Base-by-base conservation (phyloP, 192 early-diverging fungal species). In the Funneliformis geosporum region DNA sequence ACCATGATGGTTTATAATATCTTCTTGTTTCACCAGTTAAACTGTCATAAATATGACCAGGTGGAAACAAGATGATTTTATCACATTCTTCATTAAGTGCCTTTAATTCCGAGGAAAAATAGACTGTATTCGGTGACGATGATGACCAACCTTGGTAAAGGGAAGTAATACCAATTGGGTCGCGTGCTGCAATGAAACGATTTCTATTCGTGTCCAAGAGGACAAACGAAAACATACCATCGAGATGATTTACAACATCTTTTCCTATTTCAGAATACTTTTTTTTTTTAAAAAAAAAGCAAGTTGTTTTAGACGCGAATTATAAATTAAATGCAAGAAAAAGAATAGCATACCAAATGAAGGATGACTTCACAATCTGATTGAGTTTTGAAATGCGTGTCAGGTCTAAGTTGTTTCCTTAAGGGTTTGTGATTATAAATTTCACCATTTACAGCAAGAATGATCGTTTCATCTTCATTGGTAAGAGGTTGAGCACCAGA, bases 301-400 rank as follows among this genome's bases (percentile, higher is more conserved):
- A 5, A 28, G 21, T 18, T 23, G 42, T 16, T 0, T 44, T 16
- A 23, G 47, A 78, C 39, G 18, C 18, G 21, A 39, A 61, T 11
- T n/a, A 25, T 40, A 21, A 10, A 10, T 67, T 59, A 25, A 27
- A 62, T 2, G 25, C 10, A 62, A 14, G 14, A 12, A 16, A 64
- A 11, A 9, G 21, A 27, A n/a, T 21, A 28, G 21, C 21, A 78
- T 86, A 96, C 95, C 89, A 96, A 85, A 82, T 96, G 94, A 77
- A 99, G 86, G 75, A 99, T 97, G 70, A 97, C 91, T 84, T 99
- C 97, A 87, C 97, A 99, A 85, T 99, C 97, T 75, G 97, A 99
- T 80, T 95, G 92, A 75, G 97, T 99, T 88, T 96, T 94, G 91
- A 99, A 99, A 62, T 81, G 80, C 74, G 88, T 84, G 8, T 88